Percentiles rank a stretch among this genome's conserved stretches.
phyloP scores from a whole-genome alignment of 2,329 filamentous ascomycete species.

The Diaporthe aspalathi region DNA sequence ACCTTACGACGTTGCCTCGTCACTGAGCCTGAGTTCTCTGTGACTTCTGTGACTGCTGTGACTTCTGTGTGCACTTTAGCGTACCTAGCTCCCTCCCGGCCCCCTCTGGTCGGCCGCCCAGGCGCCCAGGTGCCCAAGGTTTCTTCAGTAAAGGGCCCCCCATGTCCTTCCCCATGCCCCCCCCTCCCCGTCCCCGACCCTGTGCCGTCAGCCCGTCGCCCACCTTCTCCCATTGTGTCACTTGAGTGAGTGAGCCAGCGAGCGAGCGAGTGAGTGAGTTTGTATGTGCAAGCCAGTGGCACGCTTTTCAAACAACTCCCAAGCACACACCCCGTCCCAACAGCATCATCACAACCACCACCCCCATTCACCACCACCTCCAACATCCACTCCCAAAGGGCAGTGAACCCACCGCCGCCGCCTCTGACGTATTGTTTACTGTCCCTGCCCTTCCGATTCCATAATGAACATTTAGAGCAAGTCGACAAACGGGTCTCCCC shows the following conservation, averaged over 20 bases:
- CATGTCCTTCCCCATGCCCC: background rate
- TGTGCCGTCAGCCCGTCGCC: constrained; percentile 5
- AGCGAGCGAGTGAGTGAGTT: background rate
- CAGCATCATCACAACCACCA: constrained; percentile 32
- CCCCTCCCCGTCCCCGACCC: background rate
- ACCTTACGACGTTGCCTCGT: constrained; percentile 18
- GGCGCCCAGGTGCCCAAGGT: constrained; percentile 15
- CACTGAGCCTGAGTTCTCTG: background rate
- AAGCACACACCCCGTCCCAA: constrained; percentile 15
- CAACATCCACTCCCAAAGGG: background rate
- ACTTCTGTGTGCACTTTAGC: background rate
- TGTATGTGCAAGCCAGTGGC: constrained; percentile 20
- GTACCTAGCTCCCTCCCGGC: too few species aligned
- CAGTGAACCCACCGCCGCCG: constrained; percentile 5
- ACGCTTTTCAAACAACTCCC: constrained; percentile 27
- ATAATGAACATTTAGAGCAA: constrained; percentile 36
- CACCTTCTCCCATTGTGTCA: constrained; percentile 2
- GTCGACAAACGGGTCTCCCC: constrained; percentile 25
- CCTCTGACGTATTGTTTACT: constrained; percentile 31
- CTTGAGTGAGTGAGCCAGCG: too few species aligned
- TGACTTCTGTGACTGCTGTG: background rate
- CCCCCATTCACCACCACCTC: too few species aligned
- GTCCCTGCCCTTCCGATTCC: constrained; percentile 31
- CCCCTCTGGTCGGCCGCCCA: background rate
- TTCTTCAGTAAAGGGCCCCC: too few species aligned